Conservation (phyloP, 257 asterid species). For the Penstemon newberryi region DNA sequence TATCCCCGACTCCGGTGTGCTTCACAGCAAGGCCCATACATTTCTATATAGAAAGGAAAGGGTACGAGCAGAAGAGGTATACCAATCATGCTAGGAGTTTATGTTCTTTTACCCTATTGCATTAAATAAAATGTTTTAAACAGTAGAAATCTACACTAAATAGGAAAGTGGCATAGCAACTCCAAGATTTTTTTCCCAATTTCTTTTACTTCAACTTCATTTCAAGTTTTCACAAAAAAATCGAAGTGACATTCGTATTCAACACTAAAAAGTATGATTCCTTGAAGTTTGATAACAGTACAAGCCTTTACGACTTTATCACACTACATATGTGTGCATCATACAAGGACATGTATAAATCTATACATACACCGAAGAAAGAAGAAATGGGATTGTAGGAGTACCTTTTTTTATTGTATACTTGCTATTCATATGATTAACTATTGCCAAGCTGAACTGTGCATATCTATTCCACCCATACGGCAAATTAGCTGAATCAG, state of each 20-base stretch:
- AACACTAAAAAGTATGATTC: conserved; percentile 3
- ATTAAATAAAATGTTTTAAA: no score
- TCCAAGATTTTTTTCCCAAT: neutral
- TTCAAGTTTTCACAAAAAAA: neutral
- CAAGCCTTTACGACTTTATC: conserved; percentile 3
- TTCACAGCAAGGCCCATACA: no score
- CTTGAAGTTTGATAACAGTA: neutral
- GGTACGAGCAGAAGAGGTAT: no score
- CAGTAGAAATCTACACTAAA: no score
- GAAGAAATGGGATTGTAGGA: neutral
- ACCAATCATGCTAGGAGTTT: no score
- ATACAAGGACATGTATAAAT: conserved; percentile 2
- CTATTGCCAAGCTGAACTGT: conserved; percentile 88
- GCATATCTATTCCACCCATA: conserved; percentile 95
- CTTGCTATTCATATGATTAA: conserved; percentile 71
- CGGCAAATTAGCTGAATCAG: conserved; percentile 74
- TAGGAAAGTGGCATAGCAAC: conserved; percentile 16
- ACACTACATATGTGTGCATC: neutral
- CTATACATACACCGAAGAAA: conserved; percentile 10
- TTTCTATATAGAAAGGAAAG: no score
- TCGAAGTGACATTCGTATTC: conserved; percentile 10
- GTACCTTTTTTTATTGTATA: conserved; percentile 74
- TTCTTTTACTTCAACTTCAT: neutral
- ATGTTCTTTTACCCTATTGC: no score
- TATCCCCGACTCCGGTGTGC: no score